Evolutionary conservation across 139 green algal species (phyloP).

Genomic region (Mesotaenium endlicherianum): DNA sequence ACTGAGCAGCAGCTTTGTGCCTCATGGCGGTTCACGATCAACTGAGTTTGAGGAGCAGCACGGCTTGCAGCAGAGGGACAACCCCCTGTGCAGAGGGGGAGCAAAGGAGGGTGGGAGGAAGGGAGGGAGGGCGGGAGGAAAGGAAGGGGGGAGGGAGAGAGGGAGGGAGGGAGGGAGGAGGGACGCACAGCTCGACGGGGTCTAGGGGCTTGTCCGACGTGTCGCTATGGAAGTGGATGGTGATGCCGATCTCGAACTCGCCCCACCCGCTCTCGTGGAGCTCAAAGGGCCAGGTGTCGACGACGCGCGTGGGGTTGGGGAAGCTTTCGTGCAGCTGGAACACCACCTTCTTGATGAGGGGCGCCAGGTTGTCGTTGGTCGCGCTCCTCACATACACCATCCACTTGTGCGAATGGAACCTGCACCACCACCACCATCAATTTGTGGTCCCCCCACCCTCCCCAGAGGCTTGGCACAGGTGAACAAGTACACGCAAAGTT

Average conservation of each 20-base stretch:
- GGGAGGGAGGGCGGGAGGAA: background rate
- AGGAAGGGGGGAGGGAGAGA: background rate
- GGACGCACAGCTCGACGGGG: background rate
- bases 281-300: slow-evolving; percentile 65
- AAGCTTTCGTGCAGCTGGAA: slow-evolving; percentile 93
- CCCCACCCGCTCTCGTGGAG: slow-evolving; percentile 90
- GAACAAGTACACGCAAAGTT: too few relatives aligned
- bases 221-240: slow-evolving; percentile 74
- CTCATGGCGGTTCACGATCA: too few relatives aligned
- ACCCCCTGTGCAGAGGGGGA: background rate
- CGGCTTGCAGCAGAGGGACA: too few relatives aligned
- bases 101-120: background rate
- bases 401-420: slow-evolving; percentile 79
- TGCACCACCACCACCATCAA: slow-evolving; percentile 6
- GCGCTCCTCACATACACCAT: slow-evolving; percentile 83
- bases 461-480: too few relatives aligned
- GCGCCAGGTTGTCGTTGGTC: slow-evolving; percentile 74
- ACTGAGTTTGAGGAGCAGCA: too few relatives aligned
- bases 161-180: background rate
- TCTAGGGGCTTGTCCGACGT: slow-evolving; percentile 65
- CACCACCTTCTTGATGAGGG: slow-evolving; percentile 73
- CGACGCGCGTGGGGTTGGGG: slow-evolving; percentile 60
- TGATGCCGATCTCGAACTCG: slow-evolving; percentile 87
- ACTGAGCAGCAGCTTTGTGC: too few relatives aligned
- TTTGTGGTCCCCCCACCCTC: too few relatives aligned